Conservation (phyloP, 73 alveolate species). For the Paramecium biaurelia region DNA sequence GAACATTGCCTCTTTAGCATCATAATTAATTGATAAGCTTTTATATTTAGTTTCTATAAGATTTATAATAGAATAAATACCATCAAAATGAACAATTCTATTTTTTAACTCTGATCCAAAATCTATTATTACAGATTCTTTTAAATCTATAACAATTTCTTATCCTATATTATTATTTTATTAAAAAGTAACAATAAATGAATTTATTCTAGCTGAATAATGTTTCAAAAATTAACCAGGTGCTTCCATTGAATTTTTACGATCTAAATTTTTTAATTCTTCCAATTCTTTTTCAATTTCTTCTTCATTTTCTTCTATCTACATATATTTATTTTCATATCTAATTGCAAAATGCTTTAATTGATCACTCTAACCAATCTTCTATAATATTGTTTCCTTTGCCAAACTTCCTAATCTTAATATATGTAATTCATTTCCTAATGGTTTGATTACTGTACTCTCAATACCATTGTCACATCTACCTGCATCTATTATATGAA, state of each 20-base stretch:
- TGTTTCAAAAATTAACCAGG: conserved; percentile 92
- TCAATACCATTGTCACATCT: conserved; percentile 88
- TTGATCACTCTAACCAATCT: conserved; percentile 45
- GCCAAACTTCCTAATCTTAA: conserved; percentile 92
- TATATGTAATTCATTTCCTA: conserved; percentile 45
- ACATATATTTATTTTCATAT: conserved; percentile 19
- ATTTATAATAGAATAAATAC: not conserved
- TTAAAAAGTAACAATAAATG: conserved; percentile 68
- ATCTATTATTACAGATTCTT: conserved; percentile 66
- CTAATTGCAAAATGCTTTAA: conserved; percentile 5
- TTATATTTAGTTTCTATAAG: conserved; percentile 67
- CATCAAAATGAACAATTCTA: not conserved
- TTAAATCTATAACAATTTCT: not conserved
- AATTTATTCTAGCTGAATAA: conserved; percentile 85
- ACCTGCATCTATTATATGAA: conserved; percentile 87
- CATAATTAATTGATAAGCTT: conserved; percentile 77
- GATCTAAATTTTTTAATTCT: conserved; percentile 29
- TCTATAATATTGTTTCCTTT: conserved; percentile 58
- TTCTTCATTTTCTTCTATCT: conserved; percentile 44
- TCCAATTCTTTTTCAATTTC: conserved; percentile 34
- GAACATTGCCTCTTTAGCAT: conserved; percentile 76
- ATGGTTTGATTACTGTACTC: conserved; percentile 86
- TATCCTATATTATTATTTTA: not conserved
- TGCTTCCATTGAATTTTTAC: conserved; percentile 78
- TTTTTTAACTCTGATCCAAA: conserved; percentile 30